Percentiles rank a stretch among this genome's conserved stretches.
Evolutionary conservation across 2,329 filamentous ascomycete species (phyloP).

Genomic region (Claviceps pazoutovae): DNA sequence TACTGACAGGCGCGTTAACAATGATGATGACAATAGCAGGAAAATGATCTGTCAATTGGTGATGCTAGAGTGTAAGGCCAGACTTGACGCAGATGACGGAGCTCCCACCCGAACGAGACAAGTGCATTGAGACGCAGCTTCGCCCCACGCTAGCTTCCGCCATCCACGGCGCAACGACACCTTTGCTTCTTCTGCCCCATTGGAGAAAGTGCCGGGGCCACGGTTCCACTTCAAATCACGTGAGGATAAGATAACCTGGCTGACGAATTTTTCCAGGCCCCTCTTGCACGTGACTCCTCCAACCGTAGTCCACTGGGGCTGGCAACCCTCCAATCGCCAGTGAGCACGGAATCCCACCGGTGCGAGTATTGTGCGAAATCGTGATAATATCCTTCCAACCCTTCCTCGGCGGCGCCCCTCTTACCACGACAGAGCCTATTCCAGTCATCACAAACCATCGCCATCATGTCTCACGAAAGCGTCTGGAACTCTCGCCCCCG

Average conservation of each 20-base stretch:
- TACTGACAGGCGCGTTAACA: background rate
- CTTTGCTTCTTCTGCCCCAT: background rate
- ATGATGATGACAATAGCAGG: background rate
- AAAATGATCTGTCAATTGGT: background rate
- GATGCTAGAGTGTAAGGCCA: background rate
- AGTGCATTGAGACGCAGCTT: no score
- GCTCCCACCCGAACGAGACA: background rate
- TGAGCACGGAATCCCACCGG: constrained; percentile 11
- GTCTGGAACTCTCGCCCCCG: constrained; percentile 99
- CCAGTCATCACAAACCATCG: constrained; percentile 14
- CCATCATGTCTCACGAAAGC: constrained; percentile 65
- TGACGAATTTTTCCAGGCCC: background rate
- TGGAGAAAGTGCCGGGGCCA: background rate
- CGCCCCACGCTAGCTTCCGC: background rate
- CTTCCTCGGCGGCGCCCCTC: constrained; percentile 1
- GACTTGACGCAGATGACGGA: background rate
- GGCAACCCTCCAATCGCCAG: constrained; percentile 23
- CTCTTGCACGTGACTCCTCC: constrained; percentile 1
- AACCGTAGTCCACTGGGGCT: constrained; percentile 18
- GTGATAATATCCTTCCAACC: constrained; percentile 9
- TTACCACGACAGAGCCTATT: background rate
- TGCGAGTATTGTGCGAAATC: constrained; percentile 5
- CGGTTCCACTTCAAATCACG: constrained; percentile 3
- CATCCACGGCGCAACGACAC: background rate
- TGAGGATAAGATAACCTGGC: constrained; percentile 9